Percentiles rank a stretch among this genome's conserved stretches.
phyloP scores from a whole-genome alignment of 768 basidiomycete genomes.

The Amanita exitialis region DNA sequence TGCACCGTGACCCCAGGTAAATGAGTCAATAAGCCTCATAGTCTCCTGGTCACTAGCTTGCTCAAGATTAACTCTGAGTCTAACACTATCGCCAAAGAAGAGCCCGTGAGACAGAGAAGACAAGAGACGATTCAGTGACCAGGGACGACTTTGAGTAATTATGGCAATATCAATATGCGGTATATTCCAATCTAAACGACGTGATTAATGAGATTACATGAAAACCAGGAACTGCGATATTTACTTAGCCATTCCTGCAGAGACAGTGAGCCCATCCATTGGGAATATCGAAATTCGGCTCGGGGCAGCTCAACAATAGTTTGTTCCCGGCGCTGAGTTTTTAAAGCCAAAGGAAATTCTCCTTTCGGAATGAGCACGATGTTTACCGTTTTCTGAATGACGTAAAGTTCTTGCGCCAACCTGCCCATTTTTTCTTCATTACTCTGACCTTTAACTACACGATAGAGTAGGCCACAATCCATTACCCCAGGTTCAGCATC shows the following conservation, averaged over 20 bases:
- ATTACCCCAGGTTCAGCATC: background rate
- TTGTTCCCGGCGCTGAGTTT: constrained; percentile 11
- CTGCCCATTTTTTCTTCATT: background rate
- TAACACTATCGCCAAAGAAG: constrained; percentile 62
- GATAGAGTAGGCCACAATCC: background rate
- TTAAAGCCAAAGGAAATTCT: constrained; percentile 8
- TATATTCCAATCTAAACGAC: constrained; percentile 60
- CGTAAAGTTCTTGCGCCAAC: background rate
- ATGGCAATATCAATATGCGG: constrained; percentile 63
- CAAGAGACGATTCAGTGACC: constrained; percentile 60
- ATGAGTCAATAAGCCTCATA: constrained; percentile 33
- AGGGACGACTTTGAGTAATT: constrained; percentile 69
- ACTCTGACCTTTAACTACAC: background rate
- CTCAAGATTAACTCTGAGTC: constrained; percentile 65
- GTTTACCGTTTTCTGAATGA: background rate
- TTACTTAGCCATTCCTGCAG: constrained; percentile 51
- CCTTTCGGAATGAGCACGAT: constrained; percentile 2
- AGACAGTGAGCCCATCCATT: constrained; percentile 56
- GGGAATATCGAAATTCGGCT: constrained; percentile 36
- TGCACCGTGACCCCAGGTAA: constrained; percentile 52
- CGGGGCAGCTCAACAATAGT: constrained; percentile 35
- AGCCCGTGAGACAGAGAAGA: constrained; percentile 43
- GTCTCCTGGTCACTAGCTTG: constrained; percentile 63
- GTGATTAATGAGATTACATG: constrained; percentile 9
- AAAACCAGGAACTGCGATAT: constrained; percentile 9